Evolutionary conservation across 768 basidiomycete genomes (phyloP).

Genomic region (Ramaria sp.): DNA sequence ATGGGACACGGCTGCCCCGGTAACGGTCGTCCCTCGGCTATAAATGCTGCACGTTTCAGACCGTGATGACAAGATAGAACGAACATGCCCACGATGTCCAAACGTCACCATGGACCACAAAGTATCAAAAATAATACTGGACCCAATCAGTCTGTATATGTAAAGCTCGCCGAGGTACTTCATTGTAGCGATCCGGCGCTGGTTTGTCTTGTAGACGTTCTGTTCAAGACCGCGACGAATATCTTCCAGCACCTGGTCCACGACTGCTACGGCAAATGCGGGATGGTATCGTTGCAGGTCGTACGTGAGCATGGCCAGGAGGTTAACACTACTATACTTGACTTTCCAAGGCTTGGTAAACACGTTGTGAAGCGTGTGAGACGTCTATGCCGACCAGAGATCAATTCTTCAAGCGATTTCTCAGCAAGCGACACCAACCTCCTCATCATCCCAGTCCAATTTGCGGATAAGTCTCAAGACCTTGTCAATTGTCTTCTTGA

Average conservation of each 20-base stretch:
- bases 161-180: conserved; percentile 97
- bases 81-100: conserved; percentile 64
- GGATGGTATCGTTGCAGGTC: conserved; percentile 92
- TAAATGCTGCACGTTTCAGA: conserved; percentile 9
- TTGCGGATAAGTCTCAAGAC: conserved; percentile 89
- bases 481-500: conserved; percentile 92
- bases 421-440: conserved; percentile 18
- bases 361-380: conserved; percentile 64
- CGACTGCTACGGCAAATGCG: conserved; percentile 74
- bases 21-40: conserved; percentile 83
- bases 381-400: conserved; percentile 29
- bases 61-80: not conserved
- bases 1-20: conserved; percentile 65
- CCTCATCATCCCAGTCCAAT: conserved; percentile 84
- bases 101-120: conserved; percentile 93
- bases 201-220: conserved; percentile 91
- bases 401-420: not conserved
- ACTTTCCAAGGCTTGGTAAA: conserved; percentile 99
- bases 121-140: conserved; percentile 83
- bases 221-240: conserved; percentile 84
- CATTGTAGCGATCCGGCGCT: conserved; percentile 81
- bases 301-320: conserved; percentile 90
- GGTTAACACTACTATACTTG: conserved; percentile 80
- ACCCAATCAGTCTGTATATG: conserved; percentile 87
- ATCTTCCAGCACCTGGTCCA: conserved; percentile 94